Evolutionary conservation across 2,329 filamentous ascomycete species (phyloP), one percentile per base, ranked within the genome.

Genomic region (Rhinocladiella similis): DNA sequence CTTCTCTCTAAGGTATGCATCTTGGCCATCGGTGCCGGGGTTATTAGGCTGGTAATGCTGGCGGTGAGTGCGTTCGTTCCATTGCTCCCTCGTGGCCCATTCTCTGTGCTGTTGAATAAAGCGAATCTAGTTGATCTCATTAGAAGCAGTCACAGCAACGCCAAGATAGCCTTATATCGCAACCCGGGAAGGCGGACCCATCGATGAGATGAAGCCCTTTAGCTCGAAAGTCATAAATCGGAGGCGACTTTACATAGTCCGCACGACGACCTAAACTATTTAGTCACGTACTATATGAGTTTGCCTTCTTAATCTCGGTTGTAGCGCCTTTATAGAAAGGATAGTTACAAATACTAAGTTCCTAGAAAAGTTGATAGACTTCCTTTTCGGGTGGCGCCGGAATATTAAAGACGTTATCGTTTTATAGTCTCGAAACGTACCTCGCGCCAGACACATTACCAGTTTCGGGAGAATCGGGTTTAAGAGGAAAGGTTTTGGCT

Each of bases 361-460:
- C 45, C 54, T 45, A 57, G n/a, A 50, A 50, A 50, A 57, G 45
- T 50, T 57, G 18, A 45, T 50, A 57, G 43, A 46, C 45, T 50
- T 57, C 55, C 35, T 54, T 50, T 53, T 57, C 58, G 16, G 27
- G 45, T 38, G 52, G 58, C 39, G 58, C 55, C 18, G 50, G 53
- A 51, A 65, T 65, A 35, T 49, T 58, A 36, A 60, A 50, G 50
- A 65, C 63, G 29, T 63, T 58, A 53, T 65, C 48, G 52, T 50
- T 18, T 22, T 25, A 52, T 65, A 65, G 50, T 65, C 57, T 57
- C 58, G 47, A 36, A 65, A 65, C 48, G 57, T 57, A 53, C 56
- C 16, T 56, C 63, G 48, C 25, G 62, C 63, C 50, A 65, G 49
- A 43, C 42, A 29, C 29, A 54, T 47, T 49, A 50, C 57, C 36